These are phyloP conservation scores for Neurospora sp. DNA, from an alignment of 495 filamentous ascomycete species.

Conservation along the genomic window DNA sequence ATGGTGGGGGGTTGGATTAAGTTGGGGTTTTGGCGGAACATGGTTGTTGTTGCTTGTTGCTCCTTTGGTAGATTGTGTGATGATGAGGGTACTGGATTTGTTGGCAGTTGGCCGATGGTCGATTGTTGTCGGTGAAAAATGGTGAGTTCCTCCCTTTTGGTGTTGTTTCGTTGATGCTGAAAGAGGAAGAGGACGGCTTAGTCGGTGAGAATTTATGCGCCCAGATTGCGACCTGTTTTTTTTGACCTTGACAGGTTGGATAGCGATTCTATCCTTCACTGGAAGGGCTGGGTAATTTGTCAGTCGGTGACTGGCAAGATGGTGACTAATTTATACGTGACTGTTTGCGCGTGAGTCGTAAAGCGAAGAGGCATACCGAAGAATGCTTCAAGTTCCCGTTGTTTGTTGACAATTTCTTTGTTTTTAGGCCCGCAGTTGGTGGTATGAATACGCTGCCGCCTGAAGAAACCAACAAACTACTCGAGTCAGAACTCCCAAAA, in stretches of 20 bases:
- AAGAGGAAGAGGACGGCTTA: too few species aligned
- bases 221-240: too few species aligned
- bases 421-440: neutral
- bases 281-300: too few species aligned
- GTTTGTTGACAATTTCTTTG: neutral
- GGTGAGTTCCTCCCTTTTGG: too few species aligned
- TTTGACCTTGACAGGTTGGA: too few species aligned
- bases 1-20: slow-evolving; percentile 14
- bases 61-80: too few species aligned
- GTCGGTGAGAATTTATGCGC: too few species aligned
- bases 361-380: neutral
- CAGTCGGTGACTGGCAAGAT: too few species aligned
- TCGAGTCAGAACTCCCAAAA: neutral
- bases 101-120: too few species aligned
- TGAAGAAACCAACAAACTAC: neutral
- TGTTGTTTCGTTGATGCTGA: neutral
- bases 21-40: slow-evolving; percentile 18
- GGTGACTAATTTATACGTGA: neutral
- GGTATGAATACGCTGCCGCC: neutral
- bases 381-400: neutral
- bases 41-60: neutral
- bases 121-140: too few species aligned
- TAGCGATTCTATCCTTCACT: too few species aligned
- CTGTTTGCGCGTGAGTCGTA: neutral
- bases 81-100: too few species aligned